These are phyloP conservation scores for Pyrenophora seminiperda DNA, from an alignment of 2,329 filamentous ascomycete species.

Conservation along the genomic window DNA sequence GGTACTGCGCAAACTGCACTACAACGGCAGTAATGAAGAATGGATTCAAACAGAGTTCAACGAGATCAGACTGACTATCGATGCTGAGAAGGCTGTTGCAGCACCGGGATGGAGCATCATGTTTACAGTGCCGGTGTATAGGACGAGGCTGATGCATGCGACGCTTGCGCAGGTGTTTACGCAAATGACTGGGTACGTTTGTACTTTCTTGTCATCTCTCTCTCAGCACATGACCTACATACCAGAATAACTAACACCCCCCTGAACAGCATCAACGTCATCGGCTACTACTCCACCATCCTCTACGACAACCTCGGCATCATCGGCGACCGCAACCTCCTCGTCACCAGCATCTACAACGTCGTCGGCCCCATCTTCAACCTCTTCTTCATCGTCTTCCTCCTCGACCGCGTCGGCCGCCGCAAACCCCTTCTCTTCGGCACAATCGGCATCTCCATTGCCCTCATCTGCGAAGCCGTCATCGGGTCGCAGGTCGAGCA, in stretches of 20 bases:
- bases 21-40: constrained; percentile 60
- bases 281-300: constrained; percentile 66
- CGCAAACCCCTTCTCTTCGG: constrained; percentile 61
- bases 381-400: constrained; percentile 64
- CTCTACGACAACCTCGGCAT: constrained; percentile 65
- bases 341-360: constrained; percentile 66
- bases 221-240: too few relatives aligned
- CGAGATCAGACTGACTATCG: constrained; percentile 66
- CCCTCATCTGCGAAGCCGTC: constrained; percentile 63
- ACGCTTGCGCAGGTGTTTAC: constrained; percentile 68
- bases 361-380: constrained; percentile 62
- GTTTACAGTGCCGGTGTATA: constrained; percentile 63
- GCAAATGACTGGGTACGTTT: constrained; percentile 61
- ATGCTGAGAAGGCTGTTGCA: constrained; percentile 62
- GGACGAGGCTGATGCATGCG: constrained; percentile 66
- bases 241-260: not conserved
- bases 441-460: constrained; percentile 60
- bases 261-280: constrained; percentile 55
- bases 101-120: constrained; percentile 61
- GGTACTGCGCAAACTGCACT: constrained; percentile 58
- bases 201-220: not conserved
- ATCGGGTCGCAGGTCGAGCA: constrained; percentile 51
- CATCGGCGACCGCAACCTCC: constrained; percentile 57
- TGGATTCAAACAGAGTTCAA: constrained; percentile 64
- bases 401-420: constrained; percentile 59